Percentiles rank a stretch among this genome's conserved stretches.
phyloP scores from a whole-genome alignment of 768 basidiomycete genomes.

The Phanerochaete sordida region DNA sequence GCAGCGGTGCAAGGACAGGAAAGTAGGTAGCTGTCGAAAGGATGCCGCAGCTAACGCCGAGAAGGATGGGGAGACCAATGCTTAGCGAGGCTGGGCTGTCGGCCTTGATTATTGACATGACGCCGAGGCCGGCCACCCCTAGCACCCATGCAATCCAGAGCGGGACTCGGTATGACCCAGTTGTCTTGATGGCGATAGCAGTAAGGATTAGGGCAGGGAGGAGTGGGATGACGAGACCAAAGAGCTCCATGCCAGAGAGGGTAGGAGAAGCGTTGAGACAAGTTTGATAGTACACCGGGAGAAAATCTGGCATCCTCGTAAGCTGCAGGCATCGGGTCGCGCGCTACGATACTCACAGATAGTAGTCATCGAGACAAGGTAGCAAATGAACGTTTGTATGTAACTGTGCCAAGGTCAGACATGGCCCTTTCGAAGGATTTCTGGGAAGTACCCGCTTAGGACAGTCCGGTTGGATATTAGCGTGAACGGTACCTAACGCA shows the following conservation, averaged over 20 bases:
- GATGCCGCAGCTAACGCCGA: slow-evolving; percentile 10
- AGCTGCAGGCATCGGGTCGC: not conserved
- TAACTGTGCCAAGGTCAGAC: slow-evolving; percentile 3
- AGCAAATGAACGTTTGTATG: slow-evolving; percentile 23
- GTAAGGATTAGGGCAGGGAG: slow-evolving; percentile 23
- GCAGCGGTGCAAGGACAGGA: slow-evolving; percentile 25
- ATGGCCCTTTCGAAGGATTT: not conserved
- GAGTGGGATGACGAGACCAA: slow-evolving; percentile 12
- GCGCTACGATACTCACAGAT: not conserved
- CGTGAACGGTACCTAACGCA: too few species aligned
- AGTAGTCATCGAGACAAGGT: slow-evolving; percentile 9
- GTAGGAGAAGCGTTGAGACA: slow-evolving; percentile 31
- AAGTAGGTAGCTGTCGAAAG: slow-evolving; percentile 15
- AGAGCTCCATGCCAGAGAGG: slow-evolving; percentile 19
- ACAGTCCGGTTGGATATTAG: slow-evolving; percentile 7
- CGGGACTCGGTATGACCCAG: slow-evolving; percentile 24
- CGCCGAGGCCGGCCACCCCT: slow-evolving; percentile 34
- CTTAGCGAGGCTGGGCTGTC: slow-evolving; percentile 17
- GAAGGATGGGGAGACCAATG: slow-evolving; percentile 25
- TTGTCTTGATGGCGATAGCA: slow-evolving; percentile 17
- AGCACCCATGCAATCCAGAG: slow-evolving; percentile 34
- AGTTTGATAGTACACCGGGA: slow-evolving; percentile 42
- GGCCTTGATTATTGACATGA: slow-evolving; percentile 23
- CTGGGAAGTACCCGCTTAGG: slow-evolving; percentile 5
- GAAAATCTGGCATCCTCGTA: slow-evolving; percentile 27